Percentiles rank a stretch among this genome's conserved stretches.
Evolutionary conservation across 371 early-diverging fungal genomes (phyloP).

Genomic region (Haplosporangium sp.): DNA sequence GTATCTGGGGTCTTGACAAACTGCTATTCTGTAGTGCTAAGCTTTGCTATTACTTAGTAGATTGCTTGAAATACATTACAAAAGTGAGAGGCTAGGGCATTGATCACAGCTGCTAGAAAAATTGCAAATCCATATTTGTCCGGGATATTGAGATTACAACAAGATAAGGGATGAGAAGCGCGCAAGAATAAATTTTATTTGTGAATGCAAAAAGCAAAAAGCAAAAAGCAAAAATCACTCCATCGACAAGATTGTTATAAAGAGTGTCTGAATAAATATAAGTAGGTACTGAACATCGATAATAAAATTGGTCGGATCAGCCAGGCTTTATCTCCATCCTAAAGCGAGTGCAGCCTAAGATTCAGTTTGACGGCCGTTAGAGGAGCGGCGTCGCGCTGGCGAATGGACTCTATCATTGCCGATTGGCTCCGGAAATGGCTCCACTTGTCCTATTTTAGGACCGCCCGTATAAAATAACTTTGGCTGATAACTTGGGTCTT

Average conservation of each 20-base stretch:
- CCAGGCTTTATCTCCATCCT: too few relatives aligned
- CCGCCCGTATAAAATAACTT: conserved; percentile 80
- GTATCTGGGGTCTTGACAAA: too few relatives aligned
- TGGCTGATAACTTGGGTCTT: conserved; percentile 80
- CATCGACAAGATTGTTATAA: not conserved
- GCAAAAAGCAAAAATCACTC: not conserved
- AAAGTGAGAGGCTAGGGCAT: too few relatives aligned
- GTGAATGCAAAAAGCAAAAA: conserved; percentile 4
- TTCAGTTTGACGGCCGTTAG: not conserved
- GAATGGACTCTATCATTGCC: conserved; percentile 5
- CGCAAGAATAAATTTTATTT: not conserved
- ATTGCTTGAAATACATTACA: too few relatives aligned
- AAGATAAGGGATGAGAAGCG: too few relatives aligned
- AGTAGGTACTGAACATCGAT: not conserved
- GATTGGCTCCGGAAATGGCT: conserved; percentile 67
- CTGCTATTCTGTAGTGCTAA: too few relatives aligned
- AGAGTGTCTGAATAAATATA: not conserved
- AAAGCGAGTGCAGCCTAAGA: not conserved
- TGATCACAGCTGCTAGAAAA: too few relatives aligned
- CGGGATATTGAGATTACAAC: not conserved
- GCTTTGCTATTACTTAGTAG: too few relatives aligned
- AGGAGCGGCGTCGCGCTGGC: conserved; percentile 4
- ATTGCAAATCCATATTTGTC: too few relatives aligned
- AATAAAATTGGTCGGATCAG: not conserved
- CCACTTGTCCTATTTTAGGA: conserved; percentile 69